Percentiles rank a stretch among this genome's conserved stretches.
Conservation (phyloP, 768 basidiomycete species). For the Dendrothele bispora region DNA sequence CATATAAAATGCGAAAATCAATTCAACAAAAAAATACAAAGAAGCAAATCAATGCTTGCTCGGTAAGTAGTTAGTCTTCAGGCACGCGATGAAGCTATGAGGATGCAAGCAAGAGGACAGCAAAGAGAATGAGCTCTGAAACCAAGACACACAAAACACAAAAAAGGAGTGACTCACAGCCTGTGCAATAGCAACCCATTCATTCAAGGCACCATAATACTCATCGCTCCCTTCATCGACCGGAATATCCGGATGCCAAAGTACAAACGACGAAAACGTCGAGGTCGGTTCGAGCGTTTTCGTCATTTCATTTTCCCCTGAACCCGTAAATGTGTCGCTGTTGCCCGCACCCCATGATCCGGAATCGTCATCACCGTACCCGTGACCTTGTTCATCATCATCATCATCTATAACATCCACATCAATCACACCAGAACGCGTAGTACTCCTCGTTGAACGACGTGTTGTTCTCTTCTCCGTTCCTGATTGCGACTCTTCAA, state of each 20-base stretch:
- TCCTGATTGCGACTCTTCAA: no score
- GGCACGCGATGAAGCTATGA: conserved; percentile 6
- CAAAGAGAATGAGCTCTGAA: not conserved
- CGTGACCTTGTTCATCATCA: conserved; percentile 27
- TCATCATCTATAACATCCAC: conserved; percentile 24
- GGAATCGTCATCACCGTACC: conserved; percentile 24
- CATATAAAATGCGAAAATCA: no score
- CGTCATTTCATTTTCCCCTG: no score
- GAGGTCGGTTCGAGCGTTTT: conserved; percentile 38
- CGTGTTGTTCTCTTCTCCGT: conserved; percentile 20
- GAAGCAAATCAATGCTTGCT: no score
- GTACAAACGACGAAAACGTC: conserved; percentile 63
- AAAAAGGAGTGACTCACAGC: conserved; percentile 45
- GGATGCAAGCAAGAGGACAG: not conserved
- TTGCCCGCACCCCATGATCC: conserved; percentile 12
- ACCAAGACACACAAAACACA: not conserved
- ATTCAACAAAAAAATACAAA: no score
- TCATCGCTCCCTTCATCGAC: conserved; percentile 73
- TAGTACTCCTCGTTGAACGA: no score
- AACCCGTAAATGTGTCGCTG: no score
- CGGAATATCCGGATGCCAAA: conserved; percentile 76
- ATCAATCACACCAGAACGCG: conserved; percentile 18
- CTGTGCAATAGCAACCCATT: conserved; percentile 67
- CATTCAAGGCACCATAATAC: conserved; percentile 63
- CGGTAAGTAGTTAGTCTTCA: not conserved